These are phyloP conservation scores for Daldinia caldariorum DNA, from an alignment of 495 filamentous ascomycete species.

Conservation along the genomic window DNA sequence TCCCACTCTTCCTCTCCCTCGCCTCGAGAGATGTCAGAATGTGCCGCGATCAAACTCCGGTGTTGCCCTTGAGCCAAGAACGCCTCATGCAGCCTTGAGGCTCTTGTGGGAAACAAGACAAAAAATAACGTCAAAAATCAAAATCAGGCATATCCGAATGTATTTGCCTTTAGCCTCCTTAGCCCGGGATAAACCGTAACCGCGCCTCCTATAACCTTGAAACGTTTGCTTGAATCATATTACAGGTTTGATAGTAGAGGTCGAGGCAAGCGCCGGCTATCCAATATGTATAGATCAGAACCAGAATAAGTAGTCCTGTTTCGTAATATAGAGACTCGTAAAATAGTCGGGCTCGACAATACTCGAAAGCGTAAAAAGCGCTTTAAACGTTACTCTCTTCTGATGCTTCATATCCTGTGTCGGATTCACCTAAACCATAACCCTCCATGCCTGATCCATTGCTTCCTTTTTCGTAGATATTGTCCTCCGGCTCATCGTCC, in stretches of 20 bases:
- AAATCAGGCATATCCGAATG: slow-evolving; percentile 4
- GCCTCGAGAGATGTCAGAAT: slow-evolving; percentile 15
- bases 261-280: background rate
- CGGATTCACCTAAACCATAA: background rate
- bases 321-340: background rate
- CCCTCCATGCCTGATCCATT: background rate
- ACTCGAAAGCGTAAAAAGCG: background rate
- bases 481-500: background rate
- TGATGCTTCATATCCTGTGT: slow-evolving; percentile 1
- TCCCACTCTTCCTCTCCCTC: background rate
- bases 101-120: slow-evolving; percentile 15
- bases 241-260: background rate
- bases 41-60: slow-evolving; percentile 23
- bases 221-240: background rate
- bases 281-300: background rate
- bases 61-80: slow-evolving; percentile 29
- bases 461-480: background rate
- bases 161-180: background rate
- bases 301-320: background rate
- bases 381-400: slow-evolving; percentile 3
- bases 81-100: slow-evolving; percentile 24
- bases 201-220: background rate
- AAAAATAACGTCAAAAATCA: slow-evolving; percentile 9
- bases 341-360: background rate
- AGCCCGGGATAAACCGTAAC: background rate